Base-by-base conservation (phyloP, 225 moss, liverwort and hornwort genomes). In the Polytrichum commune region DNA sequence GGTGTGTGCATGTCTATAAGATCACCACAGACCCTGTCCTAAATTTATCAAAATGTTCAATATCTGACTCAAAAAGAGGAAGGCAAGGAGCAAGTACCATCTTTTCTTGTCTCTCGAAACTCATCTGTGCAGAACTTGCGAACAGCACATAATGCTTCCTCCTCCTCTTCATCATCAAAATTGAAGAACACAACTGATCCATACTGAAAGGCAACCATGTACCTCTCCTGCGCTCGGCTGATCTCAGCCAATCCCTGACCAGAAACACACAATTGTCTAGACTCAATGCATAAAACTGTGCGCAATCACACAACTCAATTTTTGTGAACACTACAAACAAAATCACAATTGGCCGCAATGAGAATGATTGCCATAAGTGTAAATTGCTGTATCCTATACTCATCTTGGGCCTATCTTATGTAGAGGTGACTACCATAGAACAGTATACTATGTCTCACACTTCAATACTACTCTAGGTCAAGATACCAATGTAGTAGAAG, bases 141-240 rank as follows among this genome's bases (percentile, higher is more conserved):
- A 68, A 96, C 93, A 58, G 88, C 78, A 67, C 85, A 81, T 83
- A 96, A 78, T 9, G 90, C 91, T 75, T 96, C 93, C 72, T 92
- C 93, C 69, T 96, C 96, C 74, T 96, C 92, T 55, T 83, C 91
- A 77, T 96, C 93, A 46, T 91, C 91, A 66, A 96, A 96, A 73
- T 96, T 96, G 84, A 96, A 96, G 29, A 96, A 96, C 25, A 93
- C 93, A 30, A 93, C 90, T 20, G 96, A 96, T 29, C 96, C 96
- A 69, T 93, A 96, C 24, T 96, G 93, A 62, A 96, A 93, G n/a
- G 90, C 85, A 60, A 96, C 96, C 96, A 96, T 96, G 67, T 87
- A 93, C 58, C 89, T 79, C 79, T 96, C 93, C 69, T 89, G 90
- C 30, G 89, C 81, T 60, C 84, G 89, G 73, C 95, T 92, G 68